Evolutionary conservation across 192 early-diverging fungal genomes (phyloP).

Genomic region (Lobosporangium transversale): DNA sequence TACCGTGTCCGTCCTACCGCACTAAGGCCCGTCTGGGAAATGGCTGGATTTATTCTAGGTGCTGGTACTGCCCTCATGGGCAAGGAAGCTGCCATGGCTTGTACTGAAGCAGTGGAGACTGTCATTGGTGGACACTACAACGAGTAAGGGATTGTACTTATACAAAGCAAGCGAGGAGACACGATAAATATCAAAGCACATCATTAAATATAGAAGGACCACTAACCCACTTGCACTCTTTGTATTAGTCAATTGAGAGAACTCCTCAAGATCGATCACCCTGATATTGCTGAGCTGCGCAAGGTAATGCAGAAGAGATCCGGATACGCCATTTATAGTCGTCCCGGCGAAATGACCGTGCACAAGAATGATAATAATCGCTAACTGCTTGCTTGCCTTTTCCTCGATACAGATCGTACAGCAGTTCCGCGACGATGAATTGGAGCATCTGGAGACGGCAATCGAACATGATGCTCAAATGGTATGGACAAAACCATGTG

Average conservation of each 20-base stretch:
- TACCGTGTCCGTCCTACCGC: conserved; percentile 88
- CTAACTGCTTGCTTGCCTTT: not conserved
- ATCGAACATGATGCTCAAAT: conserved; percentile 84
- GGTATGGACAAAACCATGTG: conserved; percentile 52
- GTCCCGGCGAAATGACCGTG: too few relatives aligned
- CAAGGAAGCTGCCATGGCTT: conserved; percentile 98
- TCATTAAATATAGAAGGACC: not conserved
- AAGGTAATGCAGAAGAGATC: conserved; percentile 59
- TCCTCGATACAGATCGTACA: conserved; percentile 68
- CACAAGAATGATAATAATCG: too few relatives aligned
- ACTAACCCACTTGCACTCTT: too few relatives aligned
- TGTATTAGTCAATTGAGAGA: conserved; percentile 87
- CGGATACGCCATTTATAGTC: too few relatives aligned
- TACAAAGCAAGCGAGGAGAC: too few relatives aligned
- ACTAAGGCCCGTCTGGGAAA: conserved; percentile 87
- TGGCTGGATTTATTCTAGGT: conserved; percentile 87
- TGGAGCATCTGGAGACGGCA: conserved; percentile 93
- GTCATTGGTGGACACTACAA: conserved; percentile 97
- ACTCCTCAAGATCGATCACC: conserved; percentile 73
- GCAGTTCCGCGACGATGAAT: conserved; percentile 93
- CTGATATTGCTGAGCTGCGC: conserved; percentile 67
- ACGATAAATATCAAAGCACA: not conserved
- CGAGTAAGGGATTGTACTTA: conserved; percentile 77
- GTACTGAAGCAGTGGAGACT: conserved; percentile 97
- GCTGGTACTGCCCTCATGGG: conserved; percentile 88